These are phyloP conservation scores for Quercus variabilis DNA, from an alignment of 306 rosid species.

Conservation along the genomic window DNA sequence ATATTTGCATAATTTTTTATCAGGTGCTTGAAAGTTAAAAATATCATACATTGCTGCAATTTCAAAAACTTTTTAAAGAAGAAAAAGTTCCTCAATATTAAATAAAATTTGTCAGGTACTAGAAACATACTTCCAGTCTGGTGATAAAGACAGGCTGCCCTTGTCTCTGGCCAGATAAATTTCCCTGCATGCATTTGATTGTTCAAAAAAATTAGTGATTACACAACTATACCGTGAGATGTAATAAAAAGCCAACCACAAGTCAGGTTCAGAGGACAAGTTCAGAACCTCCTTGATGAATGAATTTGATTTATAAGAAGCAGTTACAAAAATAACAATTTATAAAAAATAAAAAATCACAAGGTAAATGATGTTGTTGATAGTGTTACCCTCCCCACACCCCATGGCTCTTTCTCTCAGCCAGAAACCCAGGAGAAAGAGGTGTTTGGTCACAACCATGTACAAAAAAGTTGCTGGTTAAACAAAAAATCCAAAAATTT, in stretches of 20 bases:
- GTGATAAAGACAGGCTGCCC: slow-evolving; percentile 94
- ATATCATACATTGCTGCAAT: neutral
- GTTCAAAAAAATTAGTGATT: slow-evolving; percentile 19
- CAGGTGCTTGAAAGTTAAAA: neutral
- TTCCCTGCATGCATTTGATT: slow-evolving; percentile 66
- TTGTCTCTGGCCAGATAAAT: slow-evolving; percentile 94
- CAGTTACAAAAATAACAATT: neutral
- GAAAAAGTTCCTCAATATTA: neutral
- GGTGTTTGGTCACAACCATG: too few relatives aligned
- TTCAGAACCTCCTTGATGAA: neutral
- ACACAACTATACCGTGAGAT: slow-evolving; percentile 23
- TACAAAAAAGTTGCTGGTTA: too few relatives aligned
- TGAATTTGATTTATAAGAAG: neutral
- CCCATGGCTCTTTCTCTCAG: too few relatives aligned
- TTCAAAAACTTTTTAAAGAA: slow-evolving; percentile 5
- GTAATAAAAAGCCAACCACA: slow-evolving; percentile 11
- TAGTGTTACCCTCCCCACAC: too few relatives aligned
- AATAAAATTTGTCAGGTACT: slow-evolving; percentile 1
- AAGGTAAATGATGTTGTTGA: too few relatives aligned
- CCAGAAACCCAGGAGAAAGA: too few relatives aligned
- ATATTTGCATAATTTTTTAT: neutral
- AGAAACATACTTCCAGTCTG: slow-evolving; percentile 76
- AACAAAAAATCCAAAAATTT: neutral
- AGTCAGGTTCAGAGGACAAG: neutral
- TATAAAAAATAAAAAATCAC: neutral